Evolutionary conservation across 805 yeast species (phyloP).

Genomic region (Ogataea dorogensis): DNA sequence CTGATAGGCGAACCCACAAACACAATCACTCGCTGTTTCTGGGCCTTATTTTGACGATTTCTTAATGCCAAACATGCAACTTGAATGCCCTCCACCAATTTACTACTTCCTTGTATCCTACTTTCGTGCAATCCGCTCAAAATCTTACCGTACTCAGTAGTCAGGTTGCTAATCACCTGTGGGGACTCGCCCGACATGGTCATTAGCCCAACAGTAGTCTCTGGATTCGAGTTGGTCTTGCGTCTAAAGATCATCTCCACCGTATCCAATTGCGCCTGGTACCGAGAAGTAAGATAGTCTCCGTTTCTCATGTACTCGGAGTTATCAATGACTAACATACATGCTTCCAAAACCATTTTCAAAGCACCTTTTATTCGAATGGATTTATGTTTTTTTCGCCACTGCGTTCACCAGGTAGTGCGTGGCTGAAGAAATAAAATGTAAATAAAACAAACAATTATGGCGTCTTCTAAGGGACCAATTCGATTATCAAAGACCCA

Average conservation of each 20-base stretch:
- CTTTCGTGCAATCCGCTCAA: conserved; percentile 81
- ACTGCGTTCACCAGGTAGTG: conserved; percentile 15
- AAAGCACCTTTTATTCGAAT: not conserved
- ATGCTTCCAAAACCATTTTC: conserved; percentile 90
- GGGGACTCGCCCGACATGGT: conserved; percentile 87
- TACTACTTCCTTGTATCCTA: conserved; percentile 62
- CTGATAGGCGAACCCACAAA: conserved; percentile 86
- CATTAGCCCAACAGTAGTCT: conserved; percentile 87
- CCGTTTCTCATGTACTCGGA: conserved; percentile 96
- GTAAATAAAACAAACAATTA: conserved; percentile 5
- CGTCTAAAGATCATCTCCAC: conserved; percentile 83
- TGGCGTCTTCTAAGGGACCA: conserved; percentile 8
- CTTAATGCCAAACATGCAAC: conserved; percentile 92
- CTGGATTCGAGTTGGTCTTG: conserved; percentile 87
- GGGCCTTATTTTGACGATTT: conserved; percentile 93
- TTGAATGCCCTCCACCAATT: conserved; percentile 81
- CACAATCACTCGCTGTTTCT: conserved; percentile 82
- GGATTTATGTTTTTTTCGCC: conserved; percentile 17
- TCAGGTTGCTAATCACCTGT: conserved; percentile 82
- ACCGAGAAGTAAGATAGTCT: conserved; percentile 84
- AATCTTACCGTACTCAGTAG: conserved; percentile 83
- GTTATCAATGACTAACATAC: conserved; percentile 92
- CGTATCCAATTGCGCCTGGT: conserved; percentile 89
- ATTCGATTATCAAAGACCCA: conserved; percentile 33
- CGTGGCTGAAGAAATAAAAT: conserved; percentile 2